These are phyloP conservation scores for Ceratobasidium theobromae DNA, from an alignment of 1,284 basidiomycete species.

Conservation along the genomic window DNA sequence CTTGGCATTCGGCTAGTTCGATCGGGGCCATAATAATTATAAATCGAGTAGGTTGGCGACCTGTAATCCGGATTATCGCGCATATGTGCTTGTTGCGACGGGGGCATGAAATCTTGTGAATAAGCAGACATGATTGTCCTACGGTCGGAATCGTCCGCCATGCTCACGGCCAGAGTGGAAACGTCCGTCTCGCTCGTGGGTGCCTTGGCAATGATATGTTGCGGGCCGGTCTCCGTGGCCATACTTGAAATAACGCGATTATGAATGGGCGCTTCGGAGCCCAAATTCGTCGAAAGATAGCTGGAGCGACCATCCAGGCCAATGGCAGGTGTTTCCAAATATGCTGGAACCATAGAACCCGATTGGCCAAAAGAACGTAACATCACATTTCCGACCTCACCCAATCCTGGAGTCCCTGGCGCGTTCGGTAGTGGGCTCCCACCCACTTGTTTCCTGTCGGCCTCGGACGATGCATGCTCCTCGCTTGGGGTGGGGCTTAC, in stretches of 20 bases:
- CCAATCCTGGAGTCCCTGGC: constrained; percentile 20
- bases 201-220: constrained; percentile 21
- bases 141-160: constrained; percentile 17
- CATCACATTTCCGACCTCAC: constrained; percentile 26
- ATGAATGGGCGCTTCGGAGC: background rate
- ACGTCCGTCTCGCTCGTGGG: constrained; percentile 2
- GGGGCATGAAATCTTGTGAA: constrained; percentile 22
- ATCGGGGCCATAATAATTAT: constrained; percentile 25
- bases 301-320: constrained; percentile 19
- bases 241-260: background rate
- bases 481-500: constrained; percentile 15
- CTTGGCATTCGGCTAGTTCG: constrained; percentile 8
- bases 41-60: constrained; percentile 30
- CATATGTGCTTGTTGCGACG: constrained; percentile 28
- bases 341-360: constrained; percentile 22
- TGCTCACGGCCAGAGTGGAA: background rate
- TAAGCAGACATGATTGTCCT: constrained; percentile 19
- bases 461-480: constrained; percentile 1
- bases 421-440: background rate
- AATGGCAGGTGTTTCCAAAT: constrained; percentile 24
- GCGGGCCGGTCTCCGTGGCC: too few species aligned
- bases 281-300: constrained; percentile 21
- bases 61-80: constrained; percentile 25
- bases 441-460: background rate
- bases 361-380: constrained; percentile 22